A percentile compares a stretch with the other conserved stretches of the same genome.
These are phyloP conservation scores for Psidium friedrichsthalianum DNA, from an alignment of 345 rosid genomes.

Conservation along the genomic window DNA sequence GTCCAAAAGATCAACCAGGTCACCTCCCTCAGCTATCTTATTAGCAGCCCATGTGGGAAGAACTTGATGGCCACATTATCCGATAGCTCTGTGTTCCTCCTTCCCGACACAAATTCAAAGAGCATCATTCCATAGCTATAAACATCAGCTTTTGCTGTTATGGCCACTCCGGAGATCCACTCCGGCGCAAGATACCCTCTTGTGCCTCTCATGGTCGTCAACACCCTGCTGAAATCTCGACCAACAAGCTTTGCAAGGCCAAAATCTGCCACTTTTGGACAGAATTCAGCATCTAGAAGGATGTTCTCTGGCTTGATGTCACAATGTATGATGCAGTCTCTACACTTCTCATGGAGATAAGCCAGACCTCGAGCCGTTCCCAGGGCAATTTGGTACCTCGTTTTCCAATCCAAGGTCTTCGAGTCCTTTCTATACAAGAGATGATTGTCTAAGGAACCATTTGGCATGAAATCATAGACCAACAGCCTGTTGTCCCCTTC, in stretches of 20 bases:
- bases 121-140: conserved; percentile 93
- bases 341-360: conserved; percentile 73
- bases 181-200: conserved; percentile 89
- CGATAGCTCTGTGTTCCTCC: conserved; percentile 51
- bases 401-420: conserved; percentile 38
- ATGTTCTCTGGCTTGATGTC: conserved; percentile 88
- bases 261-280: conserved; percentile 82
- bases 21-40: conserved; percentile 29
- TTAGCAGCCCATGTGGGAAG: conserved; percentile 62
- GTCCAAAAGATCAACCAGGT: conserved; percentile 42
- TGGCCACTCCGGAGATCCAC: conserved; percentile 82
- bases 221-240: conserved; percentile 70
- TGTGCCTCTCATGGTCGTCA: conserved; percentile 81
- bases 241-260: conserved; percentile 83
- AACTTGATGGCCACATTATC: conserved; percentile 34
- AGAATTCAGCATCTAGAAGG: conserved; percentile 48
- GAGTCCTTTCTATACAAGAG: conserved; percentile 26
- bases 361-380: conserved; percentile 76
- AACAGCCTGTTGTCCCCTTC: conserved; percentile 49
- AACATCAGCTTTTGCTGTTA: conserved; percentile 77
- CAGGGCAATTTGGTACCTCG: conserved; percentile 52
- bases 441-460: conserved; percentile 57
- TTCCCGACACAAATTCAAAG: conserved; percentile 67
- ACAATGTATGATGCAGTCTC: conserved; percentile 84
- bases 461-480: conserved; percentile 75